phyloP scores from a whole-genome alignment of 306 rosid genomes.

The Carpinus fangiana region DNA sequence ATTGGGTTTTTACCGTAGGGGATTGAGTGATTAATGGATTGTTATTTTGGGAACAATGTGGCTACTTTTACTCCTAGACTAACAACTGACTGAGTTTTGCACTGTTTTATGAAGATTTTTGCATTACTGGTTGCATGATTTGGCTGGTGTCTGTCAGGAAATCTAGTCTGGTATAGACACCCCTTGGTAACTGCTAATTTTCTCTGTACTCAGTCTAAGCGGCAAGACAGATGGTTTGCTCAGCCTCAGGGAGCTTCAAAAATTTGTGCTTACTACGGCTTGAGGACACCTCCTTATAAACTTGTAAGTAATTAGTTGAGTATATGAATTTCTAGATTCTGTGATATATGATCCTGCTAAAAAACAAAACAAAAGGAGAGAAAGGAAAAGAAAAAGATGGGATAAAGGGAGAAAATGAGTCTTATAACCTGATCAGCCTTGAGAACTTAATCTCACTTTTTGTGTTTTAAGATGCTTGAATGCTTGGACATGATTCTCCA shows the following conservation, averaged over 20 bases:
- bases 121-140: not conserved
- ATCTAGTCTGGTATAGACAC: not conserved
- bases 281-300: slow-evolving; percentile 84
- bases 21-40: not conserved
- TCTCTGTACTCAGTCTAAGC: slow-evolving; percentile 29
- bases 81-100: slow-evolving; percentile 15
- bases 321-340: slow-evolving; percentile 8
- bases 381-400: not conserved
- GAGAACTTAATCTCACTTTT: not conserved
- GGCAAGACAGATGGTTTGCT: slow-evolving; percentile 43
- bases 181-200: not conserved
- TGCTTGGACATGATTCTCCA: not conserved
- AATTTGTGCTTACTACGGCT: slow-evolving; percentile 67
- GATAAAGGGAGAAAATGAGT: not conserved
- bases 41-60: no score
- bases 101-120: not conserved
- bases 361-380: not conserved
- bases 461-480: not conserved
- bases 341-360: not conserved
- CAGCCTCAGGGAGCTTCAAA: slow-evolving; percentile 43
- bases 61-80: not conserved
- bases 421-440: not conserved
- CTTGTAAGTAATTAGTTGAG: slow-evolving; percentile 56
- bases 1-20: slow-evolving; percentile 9
- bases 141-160: not conserved